phyloP scores from a whole-genome alignment of 2,329 filamentous ascomycete genomes.

The Colletotrichum navitas region DNA sequence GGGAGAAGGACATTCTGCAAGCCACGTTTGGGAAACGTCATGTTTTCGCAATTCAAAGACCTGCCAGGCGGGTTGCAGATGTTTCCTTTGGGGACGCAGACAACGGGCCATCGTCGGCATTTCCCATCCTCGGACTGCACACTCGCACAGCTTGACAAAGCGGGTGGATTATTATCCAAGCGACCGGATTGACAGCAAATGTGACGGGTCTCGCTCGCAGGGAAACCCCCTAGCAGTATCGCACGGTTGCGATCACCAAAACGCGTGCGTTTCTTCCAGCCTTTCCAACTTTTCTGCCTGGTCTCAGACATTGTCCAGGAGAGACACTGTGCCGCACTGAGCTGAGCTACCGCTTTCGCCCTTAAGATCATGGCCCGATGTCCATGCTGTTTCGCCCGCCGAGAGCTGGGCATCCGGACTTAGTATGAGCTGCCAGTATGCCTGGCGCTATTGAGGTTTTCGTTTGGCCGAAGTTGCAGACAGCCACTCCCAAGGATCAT shows the following conservation, averaged over 20 bases:
- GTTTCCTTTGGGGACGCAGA: conserved; percentile 14
- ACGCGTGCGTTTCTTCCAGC: conserved; percentile 15
- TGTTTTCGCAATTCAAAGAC: conserved; percentile 1
- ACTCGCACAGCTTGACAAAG: conserved; percentile 15
- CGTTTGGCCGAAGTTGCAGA: conserved; percentile 15
- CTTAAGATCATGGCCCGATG: conserved; percentile 3
- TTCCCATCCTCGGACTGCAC: conserved; percentile 9
- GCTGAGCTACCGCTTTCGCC: not conserved
- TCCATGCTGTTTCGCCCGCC: conserved; percentile 13
- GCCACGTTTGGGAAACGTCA: conserved; percentile 32
- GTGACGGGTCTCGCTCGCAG: conserved; percentile 14
- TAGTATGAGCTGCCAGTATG: not conserved
- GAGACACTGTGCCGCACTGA: conserved; percentile 13
- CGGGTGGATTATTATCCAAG: conserved; percentile 23
- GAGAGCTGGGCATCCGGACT: not conserved
- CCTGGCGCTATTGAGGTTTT: conserved; percentile 7
- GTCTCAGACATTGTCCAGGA: conserved; percentile 8
- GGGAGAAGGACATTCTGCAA: conserved; percentile 19
- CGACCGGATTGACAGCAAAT: conserved; percentile 20
- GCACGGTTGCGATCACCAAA: conserved; percentile 36
- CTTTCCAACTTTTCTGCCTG: conserved; percentile 3
- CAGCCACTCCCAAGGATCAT: not conserved
- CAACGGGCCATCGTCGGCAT: conserved; percentile 28
- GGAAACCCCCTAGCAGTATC: conserved; percentile 33
- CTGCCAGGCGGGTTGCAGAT: conserved; percentile 8